A percentile compares a stretch with the other conserved stretches of the same genome.
These are phyloP conservation scores for Pelargonium cotyledonis DNA, from an alignment of 441 rosid genomes.

Conservation along the genomic window DNA sequence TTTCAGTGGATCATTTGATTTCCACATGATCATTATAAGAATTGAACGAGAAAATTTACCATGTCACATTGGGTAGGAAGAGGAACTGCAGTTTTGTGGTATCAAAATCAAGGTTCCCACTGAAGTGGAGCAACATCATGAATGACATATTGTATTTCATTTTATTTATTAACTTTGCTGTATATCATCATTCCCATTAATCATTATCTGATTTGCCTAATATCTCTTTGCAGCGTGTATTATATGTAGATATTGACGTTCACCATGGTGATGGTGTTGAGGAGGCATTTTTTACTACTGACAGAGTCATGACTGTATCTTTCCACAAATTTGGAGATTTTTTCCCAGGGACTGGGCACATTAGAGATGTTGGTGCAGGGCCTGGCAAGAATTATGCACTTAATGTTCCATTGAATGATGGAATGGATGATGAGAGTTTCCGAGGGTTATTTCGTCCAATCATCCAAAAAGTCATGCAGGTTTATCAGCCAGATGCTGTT, in stretches of 20 bases:
- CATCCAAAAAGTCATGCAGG: constrained; percentile 83
- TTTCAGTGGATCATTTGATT: too few species aligned
- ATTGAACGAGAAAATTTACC: too few species aligned
- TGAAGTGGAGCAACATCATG: too few species aligned
- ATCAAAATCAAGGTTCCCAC: too few species aligned
- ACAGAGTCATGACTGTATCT: constrained; percentile 96
- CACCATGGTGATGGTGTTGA: constrained; percentile 99
- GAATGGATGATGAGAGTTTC: constrained; percentile 80
- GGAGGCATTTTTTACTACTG: constrained; percentile 95
- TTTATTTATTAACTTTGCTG: background rate
- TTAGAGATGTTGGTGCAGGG: constrained; percentile 65
- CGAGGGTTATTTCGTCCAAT: constrained; percentile 77
- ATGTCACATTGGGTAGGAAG: too few species aligned
- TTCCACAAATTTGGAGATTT: constrained; percentile 95
- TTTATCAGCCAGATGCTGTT: constrained; percentile 94
- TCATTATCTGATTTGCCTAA: background rate
- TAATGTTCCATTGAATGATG: constrained; percentile 84
- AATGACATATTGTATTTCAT: background rate
- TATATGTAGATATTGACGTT: constrained; percentile 89
- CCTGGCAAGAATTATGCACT: constrained; percentile 76
- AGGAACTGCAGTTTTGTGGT: too few species aligned
- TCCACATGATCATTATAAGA: too few species aligned
- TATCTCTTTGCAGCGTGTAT: constrained; percentile 63
- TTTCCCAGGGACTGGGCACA: constrained; percentile 93
- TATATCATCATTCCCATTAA: constrained; percentile 1